Evolutionary conservation across 75 land plant genomes (phyloP).

Genomic region (Gnetum montanum): DNA sequence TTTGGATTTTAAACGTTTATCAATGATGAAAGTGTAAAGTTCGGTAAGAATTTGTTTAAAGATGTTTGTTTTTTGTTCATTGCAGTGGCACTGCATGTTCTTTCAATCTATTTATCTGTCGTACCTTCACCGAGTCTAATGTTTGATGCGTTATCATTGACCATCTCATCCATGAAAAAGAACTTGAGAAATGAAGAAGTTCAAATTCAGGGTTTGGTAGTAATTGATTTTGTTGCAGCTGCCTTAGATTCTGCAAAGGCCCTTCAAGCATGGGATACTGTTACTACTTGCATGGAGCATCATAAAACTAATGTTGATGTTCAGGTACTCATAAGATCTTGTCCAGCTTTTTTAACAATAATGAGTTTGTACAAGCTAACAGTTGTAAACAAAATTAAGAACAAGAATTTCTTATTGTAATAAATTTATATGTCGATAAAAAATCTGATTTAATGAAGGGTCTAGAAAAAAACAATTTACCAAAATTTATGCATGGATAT

Average conservation of each 20-base stretch:
- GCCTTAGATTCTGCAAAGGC: conserved; percentile 13
- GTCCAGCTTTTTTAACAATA: too few species aligned
- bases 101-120: conserved; percentile 15
- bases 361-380: too few species aligned
- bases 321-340: conserved; percentile 16
- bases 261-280: conserved; percentile 13
- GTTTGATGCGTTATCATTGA: conserved; percentile 19
- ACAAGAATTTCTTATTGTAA: too few species aligned
- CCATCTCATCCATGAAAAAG: conserved; percentile 15
- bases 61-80: too few species aligned
- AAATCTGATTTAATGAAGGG: too few species aligned
- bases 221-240: conserved; percentile 5
- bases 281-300: conserved; percentile 13
- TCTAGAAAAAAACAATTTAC: too few species aligned
- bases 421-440: too few species aligned
- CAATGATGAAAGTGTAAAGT: too few species aligned
- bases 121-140: conserved; percentile 12
- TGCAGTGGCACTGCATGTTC: conserved; percentile 13
- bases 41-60: too few species aligned
- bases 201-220: conserved; percentile 14
- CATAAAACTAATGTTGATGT: conserved; percentile 12
- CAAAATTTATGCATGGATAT: too few species aligned
- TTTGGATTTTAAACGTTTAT: too few species aligned
- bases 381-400: too few species aligned
- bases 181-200: conserved; percentile 11